Base-by-base conservation (phyloP, 1,139 yeast species). In the Lizanozyma gosingica region DNA sequence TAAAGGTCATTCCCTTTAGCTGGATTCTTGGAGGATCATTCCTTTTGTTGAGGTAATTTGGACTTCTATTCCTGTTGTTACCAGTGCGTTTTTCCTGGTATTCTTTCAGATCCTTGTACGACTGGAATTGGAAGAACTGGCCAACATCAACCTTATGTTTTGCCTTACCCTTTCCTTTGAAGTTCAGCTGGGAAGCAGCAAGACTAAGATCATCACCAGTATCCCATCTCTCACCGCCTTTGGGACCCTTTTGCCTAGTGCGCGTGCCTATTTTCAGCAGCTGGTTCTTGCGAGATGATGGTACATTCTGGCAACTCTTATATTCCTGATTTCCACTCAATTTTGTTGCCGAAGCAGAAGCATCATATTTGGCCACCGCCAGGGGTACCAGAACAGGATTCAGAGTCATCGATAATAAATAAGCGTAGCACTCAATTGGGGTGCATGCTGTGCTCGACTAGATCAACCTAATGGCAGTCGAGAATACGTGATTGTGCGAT, bases 1-100 rank as follows among this genome's bases (percentile, higher is more conserved):
- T 81, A 51, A 80, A 90, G 3, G 80, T 67, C 63, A 81, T 76
- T 2, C 94, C 94, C 18, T 76, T 77, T 15, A 83, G 62, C 40
- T 71, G 76, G 14, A 65, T 51, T 39, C 57, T 60, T 6, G 6
- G 6, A 6, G 29, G 11, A 22, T 6, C 6, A 11, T 22, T 22
- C 6, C 11, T 11, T 22, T 8, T 16, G 17, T 27, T 27, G n/a
- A 9, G 17, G 8, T 35, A 15, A 14, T 27, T 14, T 18, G 39
- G 39, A n/a, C 39, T 9, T 15, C 35, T 32, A 8, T 37, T 27
- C 15, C 14, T 27, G 29, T 32, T 32, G 14, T 15, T 27, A n/a
- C 36, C 18, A 16, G 6, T 2, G 36, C 46, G 49, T 27, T 42
- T 46, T 34, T 42, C 43, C 14, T 45, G 49, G 38, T 43, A 48